Evolutionary conservation across 1,284 basidiomycete genomes (phyloP), one percentile per base, ranked within the genome.

Genomic region (Trametes sp.): DNA sequence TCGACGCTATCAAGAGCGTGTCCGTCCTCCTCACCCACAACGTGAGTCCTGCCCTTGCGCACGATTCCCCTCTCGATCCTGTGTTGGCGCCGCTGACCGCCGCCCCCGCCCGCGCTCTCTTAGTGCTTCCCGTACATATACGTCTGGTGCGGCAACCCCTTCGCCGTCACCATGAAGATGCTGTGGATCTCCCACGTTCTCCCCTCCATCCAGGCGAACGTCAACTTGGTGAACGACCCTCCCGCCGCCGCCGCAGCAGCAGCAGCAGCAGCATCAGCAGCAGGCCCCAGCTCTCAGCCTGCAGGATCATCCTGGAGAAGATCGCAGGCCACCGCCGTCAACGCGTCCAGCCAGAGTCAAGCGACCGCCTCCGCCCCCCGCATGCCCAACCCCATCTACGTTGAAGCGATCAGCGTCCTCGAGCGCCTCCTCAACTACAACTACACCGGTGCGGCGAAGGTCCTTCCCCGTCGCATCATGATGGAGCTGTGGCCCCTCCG

Each of bases 381-480:
- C 16, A 10, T 24, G 16, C 52, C 52, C 7, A 42, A 42, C n/a
- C 52, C 52, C 4, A 24, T 28, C 16, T 54, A 54, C 52, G 38
- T 54, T 26, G 52, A 54, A 13, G 23, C 10, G n/a, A 38, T 54
- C 52, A 29, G 24, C 36, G 13, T 24, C 14, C 26, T 54, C 14
- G 52, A 54, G 42, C 52, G 52, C 26, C 24, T 54, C 24, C 52
- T 42, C 36, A 54, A 54, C 38, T 54, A 41, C 28, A 10, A 3
- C 36, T 54, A 41, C 52, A 41, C 36, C 36, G 52, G 52, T 26
- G 38, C 36, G 14, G 52, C 52, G n/a, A 24, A 54, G 38, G 52
- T 42, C 23, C 52, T 54, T 38, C 52, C 52, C 36, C 11, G 24
- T 19, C 23, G 11, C 6, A 24, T 54, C 38, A 54, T 54, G 52